Percentiles rank a stretch among this genome's conserved stretches.
Conservation (phyloP, 192 early-diverging fungal species). For the Umbelopsis sp. region DNA sequence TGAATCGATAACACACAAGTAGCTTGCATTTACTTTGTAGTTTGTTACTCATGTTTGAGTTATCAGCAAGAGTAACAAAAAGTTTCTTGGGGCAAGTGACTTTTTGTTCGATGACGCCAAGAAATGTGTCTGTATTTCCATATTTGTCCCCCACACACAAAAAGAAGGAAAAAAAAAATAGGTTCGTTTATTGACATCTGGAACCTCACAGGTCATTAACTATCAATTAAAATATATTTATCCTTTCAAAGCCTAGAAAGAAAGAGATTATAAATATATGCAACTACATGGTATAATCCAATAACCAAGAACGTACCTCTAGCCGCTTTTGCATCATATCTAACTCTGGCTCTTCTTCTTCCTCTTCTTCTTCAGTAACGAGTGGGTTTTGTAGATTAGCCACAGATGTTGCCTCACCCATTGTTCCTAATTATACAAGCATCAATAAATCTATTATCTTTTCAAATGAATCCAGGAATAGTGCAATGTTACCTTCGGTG, state of each 20-base stretch:
- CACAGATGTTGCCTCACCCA: conserved; percentile 62
- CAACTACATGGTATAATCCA: background rate
- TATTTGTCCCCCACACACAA: background rate
- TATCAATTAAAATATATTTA: conserved; percentile 1
- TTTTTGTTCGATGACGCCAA: background rate
- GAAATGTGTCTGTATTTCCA: background rate
- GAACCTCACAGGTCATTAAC: background rate
- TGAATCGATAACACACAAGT: background rate
- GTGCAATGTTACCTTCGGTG: conserved; percentile 69
- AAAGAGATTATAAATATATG: background rate
- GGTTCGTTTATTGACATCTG: background rate
- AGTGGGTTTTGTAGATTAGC: conserved; percentile 33
- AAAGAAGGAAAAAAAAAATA: background rate
- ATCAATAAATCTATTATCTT: background rate
- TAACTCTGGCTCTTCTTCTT: conserved; percentile 74
- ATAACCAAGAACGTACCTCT: conserved; percentile 61
- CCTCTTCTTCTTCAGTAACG: conserved; percentile 49
- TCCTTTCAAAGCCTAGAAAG: conserved; percentile 35
- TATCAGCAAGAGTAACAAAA: background rate
- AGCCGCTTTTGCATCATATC: conserved; percentile 88
- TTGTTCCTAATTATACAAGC: conserved; percentile 39
- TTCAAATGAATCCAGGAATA: background rate
- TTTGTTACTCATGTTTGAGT: conserved; percentile 6
- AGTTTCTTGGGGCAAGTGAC: background rate
- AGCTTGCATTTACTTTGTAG: conserved; percentile 15